Evolutionary conservation across 805 yeast species (phyloP).

Genomic region (Saccharomycopsis capsularis): DNA sequence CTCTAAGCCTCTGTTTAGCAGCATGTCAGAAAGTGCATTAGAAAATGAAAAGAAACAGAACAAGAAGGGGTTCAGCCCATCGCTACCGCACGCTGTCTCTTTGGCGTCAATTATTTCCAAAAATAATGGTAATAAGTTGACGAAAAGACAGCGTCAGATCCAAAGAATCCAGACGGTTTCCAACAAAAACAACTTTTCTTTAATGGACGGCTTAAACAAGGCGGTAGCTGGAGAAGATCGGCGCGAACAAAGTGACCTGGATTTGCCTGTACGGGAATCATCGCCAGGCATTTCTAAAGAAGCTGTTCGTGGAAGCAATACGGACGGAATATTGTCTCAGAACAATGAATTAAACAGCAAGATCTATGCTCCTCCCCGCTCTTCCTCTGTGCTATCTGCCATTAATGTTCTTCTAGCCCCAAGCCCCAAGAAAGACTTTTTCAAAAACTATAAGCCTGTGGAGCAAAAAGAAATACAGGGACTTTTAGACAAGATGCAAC

Average conservation of each 20-base stretch:
- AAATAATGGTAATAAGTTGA: background rate
- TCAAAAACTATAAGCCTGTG: constrained; percentile 25
- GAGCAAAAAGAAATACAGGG: background rate
- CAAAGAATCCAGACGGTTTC: background rate
- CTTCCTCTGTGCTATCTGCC: constrained; percentile 48
- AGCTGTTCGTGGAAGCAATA: background rate
- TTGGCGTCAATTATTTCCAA: background rate
- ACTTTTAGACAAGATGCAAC: background rate
- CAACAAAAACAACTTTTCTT: too few species aligned
- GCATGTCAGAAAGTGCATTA: background rate
- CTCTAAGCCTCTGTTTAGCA: too few species aligned
- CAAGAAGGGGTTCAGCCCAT: background rate
- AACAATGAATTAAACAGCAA: background rate
- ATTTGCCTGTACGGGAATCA: too few species aligned
- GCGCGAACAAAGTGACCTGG: too few species aligned
- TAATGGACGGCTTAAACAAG: too few species aligned
- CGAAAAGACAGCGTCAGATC: background rate
- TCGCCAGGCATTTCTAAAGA: too few species aligned
- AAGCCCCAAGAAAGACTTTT: constrained; percentile 42
- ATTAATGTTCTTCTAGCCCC: constrained; percentile 48
- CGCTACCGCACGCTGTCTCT: background rate
- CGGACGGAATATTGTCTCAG: background rate
- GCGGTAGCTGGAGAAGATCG: too few species aligned
- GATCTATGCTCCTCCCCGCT: constrained; percentile 34
- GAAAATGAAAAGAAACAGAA: background rate